Evolutionary conservation across 805 yeast species (phyloP).

Genomic region (Candida rishiriensis): DNA sequence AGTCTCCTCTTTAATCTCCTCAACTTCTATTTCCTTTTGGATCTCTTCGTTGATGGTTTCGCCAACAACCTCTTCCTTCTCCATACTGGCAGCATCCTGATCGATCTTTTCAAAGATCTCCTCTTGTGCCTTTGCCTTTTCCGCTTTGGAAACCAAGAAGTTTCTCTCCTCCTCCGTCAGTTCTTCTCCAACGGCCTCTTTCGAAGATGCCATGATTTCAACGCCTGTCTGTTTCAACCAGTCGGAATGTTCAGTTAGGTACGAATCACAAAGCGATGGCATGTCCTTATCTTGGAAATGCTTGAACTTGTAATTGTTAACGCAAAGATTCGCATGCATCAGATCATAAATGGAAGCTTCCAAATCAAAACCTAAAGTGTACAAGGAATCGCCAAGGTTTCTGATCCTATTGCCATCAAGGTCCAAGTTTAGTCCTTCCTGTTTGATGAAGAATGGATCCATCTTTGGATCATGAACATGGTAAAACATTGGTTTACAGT

Average conservation of each 20-base stretch:
- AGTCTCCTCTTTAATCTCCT: not conserved
- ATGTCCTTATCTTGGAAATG: not conserved
- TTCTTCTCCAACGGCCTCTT: not conserved
- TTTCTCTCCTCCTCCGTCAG: not conserved
- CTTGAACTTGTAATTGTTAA: constrained; percentile 1
- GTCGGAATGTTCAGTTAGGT: constrained; percentile 4
- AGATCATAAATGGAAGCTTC: constrained; percentile 24
- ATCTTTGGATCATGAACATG: constrained; percentile 50
- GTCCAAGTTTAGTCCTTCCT: constrained; percentile 16
- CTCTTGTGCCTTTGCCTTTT: not conserved
- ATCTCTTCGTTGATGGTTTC: constrained; percentile 1
- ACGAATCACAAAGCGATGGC: constrained; percentile 5
- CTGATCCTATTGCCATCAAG: constrained; percentile 15
- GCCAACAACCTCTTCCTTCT: not conserved
- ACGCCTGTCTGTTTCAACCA: constrained; percentile 3
- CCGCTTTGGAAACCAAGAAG: not conserved
- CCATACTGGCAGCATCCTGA: not conserved
- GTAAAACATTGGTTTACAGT: constrained; percentile 27
- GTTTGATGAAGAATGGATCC: constrained; percentile 38
- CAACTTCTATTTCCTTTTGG: not conserved
- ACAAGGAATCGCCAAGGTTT: constrained; percentile 24
- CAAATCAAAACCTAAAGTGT: constrained; percentile 18
- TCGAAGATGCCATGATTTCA: not conserved
- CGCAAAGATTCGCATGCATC: constrained; percentile 16
- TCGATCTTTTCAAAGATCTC: not conserved